Conservation (phyloP, 1,139 yeast genomes). For the Debaryomyces subglobosus region DNA sequence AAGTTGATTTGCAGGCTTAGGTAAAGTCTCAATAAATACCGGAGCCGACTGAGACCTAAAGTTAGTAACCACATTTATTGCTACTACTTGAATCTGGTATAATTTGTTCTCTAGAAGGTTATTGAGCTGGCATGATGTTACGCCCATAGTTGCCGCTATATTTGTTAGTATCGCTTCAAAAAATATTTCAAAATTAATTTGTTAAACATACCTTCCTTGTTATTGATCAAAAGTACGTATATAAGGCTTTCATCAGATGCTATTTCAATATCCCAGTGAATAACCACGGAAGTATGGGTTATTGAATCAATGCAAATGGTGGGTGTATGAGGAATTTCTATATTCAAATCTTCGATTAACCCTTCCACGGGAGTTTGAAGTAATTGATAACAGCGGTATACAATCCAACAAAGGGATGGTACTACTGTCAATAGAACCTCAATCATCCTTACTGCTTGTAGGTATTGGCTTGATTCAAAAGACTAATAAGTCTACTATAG, state of each 20-base stretch:
- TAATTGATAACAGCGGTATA: conserved; percentile 42
- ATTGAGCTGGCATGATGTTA: conserved; percentile 41
- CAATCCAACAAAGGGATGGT: conserved; percentile 47
- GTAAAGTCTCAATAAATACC: conserved; percentile 25
- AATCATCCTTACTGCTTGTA: conserved; percentile 27
- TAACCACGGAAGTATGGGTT: conserved; percentile 30
- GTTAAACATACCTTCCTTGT: conserved; percentile 25
- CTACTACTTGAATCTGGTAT: conserved; percentile 44
- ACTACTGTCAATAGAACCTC: conserved; percentile 45
- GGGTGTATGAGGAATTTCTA: conserved; percentile 49
- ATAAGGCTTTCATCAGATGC: conserved; percentile 37
- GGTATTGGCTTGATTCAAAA: background rate
- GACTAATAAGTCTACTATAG: background rate
- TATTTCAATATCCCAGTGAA: conserved; percentile 48
- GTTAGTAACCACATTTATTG: conserved; percentile 40
- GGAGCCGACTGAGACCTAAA: conserved; percentile 41
- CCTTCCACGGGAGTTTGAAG: conserved; percentile 42
- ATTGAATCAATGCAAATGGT: conserved; percentile 44
- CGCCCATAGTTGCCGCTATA: conserved; percentile 38
- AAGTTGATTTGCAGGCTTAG: background rate
- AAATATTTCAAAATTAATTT: background rate
- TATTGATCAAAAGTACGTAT: conserved; percentile 40
- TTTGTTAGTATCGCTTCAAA: conserved; percentile 8
- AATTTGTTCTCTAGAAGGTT: conserved; percentile 32
- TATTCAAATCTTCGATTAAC: conserved; percentile 38